These are phyloP conservation scores for Escovopsis weberi DNA, from an alignment of 2,329 filamentous ascomycete genomes.

Conservation along the genomic window DNA sequence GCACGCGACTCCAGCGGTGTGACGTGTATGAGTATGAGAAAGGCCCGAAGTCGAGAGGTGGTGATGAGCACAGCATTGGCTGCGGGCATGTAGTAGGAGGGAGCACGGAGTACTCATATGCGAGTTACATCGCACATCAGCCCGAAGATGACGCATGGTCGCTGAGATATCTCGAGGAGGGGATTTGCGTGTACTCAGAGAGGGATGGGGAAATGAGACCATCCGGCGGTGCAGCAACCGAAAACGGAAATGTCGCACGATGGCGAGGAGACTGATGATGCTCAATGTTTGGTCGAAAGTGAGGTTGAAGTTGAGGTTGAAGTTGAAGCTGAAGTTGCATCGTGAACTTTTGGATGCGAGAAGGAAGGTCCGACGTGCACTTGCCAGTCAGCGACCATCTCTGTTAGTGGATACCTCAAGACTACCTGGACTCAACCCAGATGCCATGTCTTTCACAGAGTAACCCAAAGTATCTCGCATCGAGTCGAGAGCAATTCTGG, in stretches of 20 bases:
- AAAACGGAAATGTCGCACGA: too few relatives aligned
- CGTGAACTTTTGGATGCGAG: neutral
- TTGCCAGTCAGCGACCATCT: too few relatives aligned
- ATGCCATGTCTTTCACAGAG: too few relatives aligned
- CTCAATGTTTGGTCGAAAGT: too few relatives aligned
- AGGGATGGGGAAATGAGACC: neutral
- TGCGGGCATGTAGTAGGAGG: neutral
- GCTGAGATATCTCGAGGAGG: neutral
- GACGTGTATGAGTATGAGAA: slow-evolving; percentile 2
- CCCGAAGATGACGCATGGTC: neutral
- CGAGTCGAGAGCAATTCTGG: too few relatives aligned
- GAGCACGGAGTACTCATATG: neutral
- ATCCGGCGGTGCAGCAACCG: neutral
- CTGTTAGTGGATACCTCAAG: too few relatives aligned
- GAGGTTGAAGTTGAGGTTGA: neutral
- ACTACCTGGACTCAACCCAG: too few relatives aligned
- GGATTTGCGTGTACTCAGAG: neutral
- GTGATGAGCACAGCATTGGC: neutral
- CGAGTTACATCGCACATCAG: neutral
- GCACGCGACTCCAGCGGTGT: slow-evolving; percentile 4
- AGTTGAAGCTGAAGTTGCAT: neutral
- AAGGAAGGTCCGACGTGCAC: too few relatives aligned
- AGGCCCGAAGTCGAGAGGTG: slow-evolving; percentile 1
- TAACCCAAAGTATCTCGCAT: too few relatives aligned
- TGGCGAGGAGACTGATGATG: too few relatives aligned